Evolutionary conservation across 1,284 basidiomycete species (phyloP).

Genomic region (Irpex lacteus): DNA sequence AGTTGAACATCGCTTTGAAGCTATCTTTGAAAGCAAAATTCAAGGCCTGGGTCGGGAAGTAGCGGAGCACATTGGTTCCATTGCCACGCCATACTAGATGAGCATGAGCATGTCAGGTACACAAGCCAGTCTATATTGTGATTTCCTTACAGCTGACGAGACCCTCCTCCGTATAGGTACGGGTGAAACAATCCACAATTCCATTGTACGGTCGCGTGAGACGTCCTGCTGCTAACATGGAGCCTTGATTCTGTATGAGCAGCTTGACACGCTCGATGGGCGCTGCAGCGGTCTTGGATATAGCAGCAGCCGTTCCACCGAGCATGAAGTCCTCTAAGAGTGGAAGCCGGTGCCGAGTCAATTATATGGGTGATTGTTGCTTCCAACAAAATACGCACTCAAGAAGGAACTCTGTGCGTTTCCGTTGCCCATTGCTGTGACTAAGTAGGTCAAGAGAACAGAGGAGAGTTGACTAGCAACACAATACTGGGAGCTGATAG

Average conservation of each 20-base stretch:
- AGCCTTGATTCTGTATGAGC: slow-evolving; percentile 66
- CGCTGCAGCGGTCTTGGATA: slow-evolving; percentile 70
- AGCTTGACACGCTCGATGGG: slow-evolving; percentile 75
- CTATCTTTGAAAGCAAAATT: slow-evolving; percentile 50
- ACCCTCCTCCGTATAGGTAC: slow-evolving; percentile 55
- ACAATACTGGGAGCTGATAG: too few relatives aligned
- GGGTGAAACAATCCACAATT: slow-evolving; percentile 55
- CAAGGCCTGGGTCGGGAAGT: slow-evolving; percentile 66
- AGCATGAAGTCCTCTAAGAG: slow-evolving; percentile 47
- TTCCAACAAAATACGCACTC: slow-evolving; percentile 1
- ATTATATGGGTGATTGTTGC: neutral
- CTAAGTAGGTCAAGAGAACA: neutral
- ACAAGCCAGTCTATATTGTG: neutral
- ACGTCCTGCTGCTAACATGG: slow-evolving; percentile 54
- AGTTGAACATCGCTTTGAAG: slow-evolving; percentile 48
- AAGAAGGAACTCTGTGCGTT: slow-evolving; percentile 7
- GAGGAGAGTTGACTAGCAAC: neutral
- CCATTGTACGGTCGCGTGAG: slow-evolving; percentile 57
- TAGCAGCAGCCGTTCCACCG: slow-evolving; percentile 50
- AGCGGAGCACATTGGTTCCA: slow-evolving; percentile 61
- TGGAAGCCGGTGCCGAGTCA: neutral
- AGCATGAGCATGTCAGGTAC: neutral
- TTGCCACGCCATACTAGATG: slow-evolving; percentile 62
- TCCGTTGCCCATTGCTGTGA: neutral
- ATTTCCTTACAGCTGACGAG: slow-evolving; percentile 35